These are phyloP conservation scores for Carpinus fangiana DNA, from an alignment of 306 rosid genomes.

Conservation along the genomic window DNA sequence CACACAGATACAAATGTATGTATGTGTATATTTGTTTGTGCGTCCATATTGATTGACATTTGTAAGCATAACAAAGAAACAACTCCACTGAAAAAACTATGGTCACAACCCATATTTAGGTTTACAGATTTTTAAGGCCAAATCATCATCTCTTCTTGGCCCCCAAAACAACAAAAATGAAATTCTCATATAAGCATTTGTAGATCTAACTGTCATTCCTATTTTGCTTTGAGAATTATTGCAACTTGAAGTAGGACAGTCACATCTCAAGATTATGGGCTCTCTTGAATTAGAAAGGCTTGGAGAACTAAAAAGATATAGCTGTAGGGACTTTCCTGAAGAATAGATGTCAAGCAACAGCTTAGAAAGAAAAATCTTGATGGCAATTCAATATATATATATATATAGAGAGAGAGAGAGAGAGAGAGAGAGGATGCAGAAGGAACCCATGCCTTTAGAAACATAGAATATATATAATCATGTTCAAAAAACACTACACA, in stretches of 20 bases:
- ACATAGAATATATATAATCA: too few species aligned
- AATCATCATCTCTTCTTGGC: not conserved
- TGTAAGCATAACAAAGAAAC: not conserved
- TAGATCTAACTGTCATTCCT: not conserved
- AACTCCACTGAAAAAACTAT: not conserved
- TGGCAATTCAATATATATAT: not conserved
- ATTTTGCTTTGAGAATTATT: not conserved
- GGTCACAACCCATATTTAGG: not conserved
- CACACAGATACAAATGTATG: not conserved
- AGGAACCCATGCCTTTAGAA: not conserved
- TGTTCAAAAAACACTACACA: not conserved
- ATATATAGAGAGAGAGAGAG: too few species aligned
- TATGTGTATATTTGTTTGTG: not conserved
- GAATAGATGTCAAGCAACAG: not conserved
- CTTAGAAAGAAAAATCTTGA: not conserved
- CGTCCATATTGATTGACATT: not conserved
- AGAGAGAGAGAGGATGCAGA: not conserved
- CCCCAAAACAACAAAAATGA: not conserved
- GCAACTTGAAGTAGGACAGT: not conserved
- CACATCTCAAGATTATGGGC: not conserved
- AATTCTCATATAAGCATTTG: not conserved
- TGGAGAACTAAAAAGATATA: not conserved
- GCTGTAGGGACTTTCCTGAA: not conserved
- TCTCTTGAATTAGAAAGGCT: not conserved
- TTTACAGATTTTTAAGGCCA: not conserved